phyloP scores from a whole-genome alignment of 83 land plant genomes.

The Thuja plicata region DNA sequence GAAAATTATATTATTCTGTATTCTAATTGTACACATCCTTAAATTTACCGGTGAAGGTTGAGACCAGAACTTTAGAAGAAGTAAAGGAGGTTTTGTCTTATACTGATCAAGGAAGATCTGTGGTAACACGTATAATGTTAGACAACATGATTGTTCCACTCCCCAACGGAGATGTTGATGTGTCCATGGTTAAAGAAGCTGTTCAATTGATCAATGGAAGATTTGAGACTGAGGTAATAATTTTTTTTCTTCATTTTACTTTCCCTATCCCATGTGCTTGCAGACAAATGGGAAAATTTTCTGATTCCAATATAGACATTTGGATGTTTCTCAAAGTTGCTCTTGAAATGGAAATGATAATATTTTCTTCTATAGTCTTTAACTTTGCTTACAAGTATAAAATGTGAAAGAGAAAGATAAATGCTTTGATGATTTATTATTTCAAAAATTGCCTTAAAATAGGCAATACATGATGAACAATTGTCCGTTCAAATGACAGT shows the following conservation, averaged over 20 bases:
- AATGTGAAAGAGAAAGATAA: too few species aligned
- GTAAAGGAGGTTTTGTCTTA: constrained; percentile 72
- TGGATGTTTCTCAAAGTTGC: neutral
- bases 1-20: neutral
- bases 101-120: constrained; percentile 50
- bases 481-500: too few species aligned
- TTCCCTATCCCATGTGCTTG: neutral
- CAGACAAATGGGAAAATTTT: neutral
- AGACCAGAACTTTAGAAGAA: constrained; percentile 91
- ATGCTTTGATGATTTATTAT: too few species aligned
- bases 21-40: neutral
- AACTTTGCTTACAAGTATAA: neutral
- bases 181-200: constrained; percentile 91
- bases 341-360: neutral
- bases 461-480: too few species aligned
- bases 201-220: constrained; percentile 74
- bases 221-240: constrained; percentile 89
- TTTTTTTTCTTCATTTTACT: neutral
- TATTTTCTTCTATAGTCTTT: neutral
- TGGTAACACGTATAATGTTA: constrained; percentile 88
- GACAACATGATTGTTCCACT: constrained; percentile 93
- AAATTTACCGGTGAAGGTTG: constrained; percentile 48
- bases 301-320: neutral
- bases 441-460: too few species aligned
- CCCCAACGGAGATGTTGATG: constrained; percentile 82